Evolutionary conservation across 257 asterid species (phyloP).

Genomic region (Solanum etuberosum): DNA sequence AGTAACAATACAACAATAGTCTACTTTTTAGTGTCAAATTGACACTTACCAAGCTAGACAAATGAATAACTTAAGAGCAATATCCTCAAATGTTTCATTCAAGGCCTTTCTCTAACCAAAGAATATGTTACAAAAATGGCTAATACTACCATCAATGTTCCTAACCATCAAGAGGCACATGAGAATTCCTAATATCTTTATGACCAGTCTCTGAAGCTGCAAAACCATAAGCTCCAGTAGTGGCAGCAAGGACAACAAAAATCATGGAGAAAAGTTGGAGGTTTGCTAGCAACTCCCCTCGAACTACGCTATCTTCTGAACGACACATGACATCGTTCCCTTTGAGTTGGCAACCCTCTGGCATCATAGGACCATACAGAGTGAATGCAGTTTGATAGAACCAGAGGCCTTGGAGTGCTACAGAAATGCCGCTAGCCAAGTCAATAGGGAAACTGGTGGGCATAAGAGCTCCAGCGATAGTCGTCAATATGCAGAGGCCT

Average conservation of each 20-base stretch:
- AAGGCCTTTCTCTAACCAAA: not conserved
- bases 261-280: constrained; percentile 58
- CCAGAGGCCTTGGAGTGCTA: constrained; percentile 96
- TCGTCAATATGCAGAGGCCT: constrained; percentile 63
- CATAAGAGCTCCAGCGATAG: constrained; percentile 61
- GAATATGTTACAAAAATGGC: not conserved
- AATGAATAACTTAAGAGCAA: not conserved
- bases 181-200: constrained; percentile 3
- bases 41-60: not conserved
- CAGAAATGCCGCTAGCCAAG: constrained; percentile 56
- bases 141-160: not conserved
- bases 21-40: not conserved
- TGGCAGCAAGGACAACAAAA: constrained; percentile 42
- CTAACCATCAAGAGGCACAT: constrained; percentile 22
- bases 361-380: constrained; percentile 95
- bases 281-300: constrained; percentile 69
- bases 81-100: not conserved
- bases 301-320: constrained; percentile 45
- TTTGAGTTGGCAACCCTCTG: constrained; percentile 56
- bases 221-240: constrained; percentile 40
- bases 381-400: constrained; percentile 95
- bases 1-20: not conserved
- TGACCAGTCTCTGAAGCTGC: constrained; percentile 30
- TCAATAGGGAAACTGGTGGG: constrained; percentile 79
- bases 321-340: constrained; percentile 38